Evolutionary conservation across 331 rosid species (phyloP).

Genomic region (Ulmus americana): DNA sequence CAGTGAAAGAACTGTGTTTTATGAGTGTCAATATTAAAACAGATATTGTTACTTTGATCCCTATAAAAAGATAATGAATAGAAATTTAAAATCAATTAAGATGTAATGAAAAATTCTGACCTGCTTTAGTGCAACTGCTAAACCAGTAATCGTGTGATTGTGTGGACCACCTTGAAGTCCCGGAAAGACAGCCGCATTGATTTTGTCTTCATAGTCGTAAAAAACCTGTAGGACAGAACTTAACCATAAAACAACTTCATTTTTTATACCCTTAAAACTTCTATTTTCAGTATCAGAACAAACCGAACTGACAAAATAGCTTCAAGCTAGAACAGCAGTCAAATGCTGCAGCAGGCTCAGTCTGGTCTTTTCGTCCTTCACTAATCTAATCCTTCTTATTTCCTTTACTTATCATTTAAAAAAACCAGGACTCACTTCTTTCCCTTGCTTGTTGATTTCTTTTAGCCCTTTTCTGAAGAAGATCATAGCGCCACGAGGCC

Average conservation of each 20-base stretch:
- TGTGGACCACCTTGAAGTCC: slow-evolving; percentile 94
- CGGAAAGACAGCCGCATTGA: slow-evolving; percentile 83
- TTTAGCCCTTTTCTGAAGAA: slow-evolving; percentile 81
- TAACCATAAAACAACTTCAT: slow-evolving; percentile 15
- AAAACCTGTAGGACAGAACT: slow-evolving; percentile 41
- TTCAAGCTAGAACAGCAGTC: neutral
- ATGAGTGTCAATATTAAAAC: slow-evolving; percentile 19
- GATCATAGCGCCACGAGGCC: slow-evolving; percentile 95
- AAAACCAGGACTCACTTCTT: slow-evolving; percentile 57
- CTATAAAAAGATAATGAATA: too few species aligned
- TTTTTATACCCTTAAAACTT: slow-evolving; percentile 22
- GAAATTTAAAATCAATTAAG: slow-evolving; percentile 11
- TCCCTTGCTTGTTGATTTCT: slow-evolving; percentile 73
- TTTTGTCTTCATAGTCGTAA: slow-evolving; percentile 65
- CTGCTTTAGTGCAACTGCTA: slow-evolving; percentile 89
- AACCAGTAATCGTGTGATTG: slow-evolving; percentile 26
- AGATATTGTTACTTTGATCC: too few species aligned
- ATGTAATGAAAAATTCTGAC: slow-evolving; percentile 25
- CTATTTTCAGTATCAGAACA: slow-evolving; percentile 3
- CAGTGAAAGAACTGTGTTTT: slow-evolving; percentile 20
- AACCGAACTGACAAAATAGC: slow-evolving; percentile 8
- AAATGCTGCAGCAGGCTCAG: neutral
- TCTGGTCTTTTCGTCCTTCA: neutral
- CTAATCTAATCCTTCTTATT: neutral
- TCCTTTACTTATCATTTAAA: slow-evolving; percentile 6